These are phyloP conservation scores for Trichoderma sp. DNA, from an alignment of 2,329 filamentous ascomycete genomes.

Conservation along the genomic window DNA sequence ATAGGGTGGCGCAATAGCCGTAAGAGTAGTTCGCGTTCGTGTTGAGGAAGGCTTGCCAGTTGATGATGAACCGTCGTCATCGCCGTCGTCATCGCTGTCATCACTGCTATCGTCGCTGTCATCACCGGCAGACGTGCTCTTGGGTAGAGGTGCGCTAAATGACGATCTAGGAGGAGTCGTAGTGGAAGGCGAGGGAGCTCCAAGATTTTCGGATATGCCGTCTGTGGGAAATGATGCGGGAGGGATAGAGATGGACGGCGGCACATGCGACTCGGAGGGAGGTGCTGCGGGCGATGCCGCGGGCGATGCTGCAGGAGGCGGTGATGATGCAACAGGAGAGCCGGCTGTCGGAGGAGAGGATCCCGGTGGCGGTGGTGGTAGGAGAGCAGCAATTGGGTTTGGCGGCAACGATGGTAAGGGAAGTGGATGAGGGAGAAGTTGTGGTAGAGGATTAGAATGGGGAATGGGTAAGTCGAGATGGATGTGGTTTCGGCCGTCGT, in stretches of 20 bases:
- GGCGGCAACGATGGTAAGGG: neutral
- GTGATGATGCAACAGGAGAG: neutral
- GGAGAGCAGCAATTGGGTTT: neutral
- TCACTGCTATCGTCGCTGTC: neutral
- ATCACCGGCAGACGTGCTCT: neutral
- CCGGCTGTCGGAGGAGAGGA: neutral
- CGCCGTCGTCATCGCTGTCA: neutral
- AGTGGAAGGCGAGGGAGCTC: neutral
- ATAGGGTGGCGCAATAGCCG: neutral
- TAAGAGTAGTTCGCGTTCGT: neutral
- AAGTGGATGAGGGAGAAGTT: neutral
- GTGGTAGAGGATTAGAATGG: neutral
- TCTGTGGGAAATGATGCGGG: neutral
- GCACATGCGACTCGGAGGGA: neutral
- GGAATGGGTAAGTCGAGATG: neutral
- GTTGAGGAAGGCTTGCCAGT: neutral
- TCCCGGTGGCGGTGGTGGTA: neutral
- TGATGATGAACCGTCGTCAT: neutral
- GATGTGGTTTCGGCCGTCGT: neutral
- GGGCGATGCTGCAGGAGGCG: neutral
- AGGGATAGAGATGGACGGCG: neutral
- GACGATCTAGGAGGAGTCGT: neutral
- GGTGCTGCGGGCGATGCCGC: neutral
- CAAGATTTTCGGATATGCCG: slow-evolving; percentile 6
- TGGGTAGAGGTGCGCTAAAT: neutral